Base-by-base conservation (phyloP, 371 early-diverging fungal genomes). In the Mortierella sp. region DNA sequence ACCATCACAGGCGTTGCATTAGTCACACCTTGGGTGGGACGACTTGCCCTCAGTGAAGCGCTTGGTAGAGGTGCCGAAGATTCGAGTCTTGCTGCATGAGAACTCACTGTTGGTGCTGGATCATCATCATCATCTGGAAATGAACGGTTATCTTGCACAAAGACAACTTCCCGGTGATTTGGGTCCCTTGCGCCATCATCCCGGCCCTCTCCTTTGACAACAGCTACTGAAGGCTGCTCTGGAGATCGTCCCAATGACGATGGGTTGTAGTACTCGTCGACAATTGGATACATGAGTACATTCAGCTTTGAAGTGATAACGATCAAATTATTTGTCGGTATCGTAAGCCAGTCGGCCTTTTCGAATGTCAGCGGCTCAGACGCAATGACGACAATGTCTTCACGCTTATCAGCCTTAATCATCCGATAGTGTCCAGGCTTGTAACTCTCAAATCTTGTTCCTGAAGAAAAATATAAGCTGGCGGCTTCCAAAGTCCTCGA, bases 361-460 rank as follows among this genome's bases (percentile, higher is more conserved):
- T 95, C 95, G 78, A 93, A 96, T 16, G 96, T 96, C 59, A 95
- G 73, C 10, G 96, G 96, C 75, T 96, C 96, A 45, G 94, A 94
- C 3, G 96, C 94, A 55, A 96, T 90, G 4, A 96, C 93, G 20
- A 95, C 94, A 75, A 95, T 92, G 65, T 96, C 94, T 77, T 96
- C 96, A 32, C 95, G 88, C 83, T 92, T 92, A 66, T 94, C 94
- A 0, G 93, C 91, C 83, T 94, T 96, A 73, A 86, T 89, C 95
- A 95, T 95, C n/a, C 89, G 85, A 75, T 95, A 94, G 77, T 90
- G 88, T 11, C 94, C 93, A 9, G 92, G 90, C 37, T 88, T 87
- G 78, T 89, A 90, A 58, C 87, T 86, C 75, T 90, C 91, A 74
- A 93, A 93, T 45, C 89, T 73, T 5, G 91, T 91, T 8, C 81